phyloP scores from a whole-genome alignment of 345 rosid species.

The Pugionium cornutum region DNA sequence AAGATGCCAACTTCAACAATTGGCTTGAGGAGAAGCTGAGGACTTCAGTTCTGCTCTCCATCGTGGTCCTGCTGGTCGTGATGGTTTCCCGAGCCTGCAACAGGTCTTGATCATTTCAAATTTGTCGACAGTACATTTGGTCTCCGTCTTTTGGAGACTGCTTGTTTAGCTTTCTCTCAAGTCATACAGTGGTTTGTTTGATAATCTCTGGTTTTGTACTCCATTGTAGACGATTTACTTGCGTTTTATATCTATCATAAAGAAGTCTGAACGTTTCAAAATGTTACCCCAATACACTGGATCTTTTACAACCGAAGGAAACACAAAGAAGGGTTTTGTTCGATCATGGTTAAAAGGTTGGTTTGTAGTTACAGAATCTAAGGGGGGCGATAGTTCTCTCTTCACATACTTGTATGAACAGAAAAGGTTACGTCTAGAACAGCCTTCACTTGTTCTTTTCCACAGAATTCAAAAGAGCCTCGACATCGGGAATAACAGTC shows the following conservation, averaged over 20 bases:
- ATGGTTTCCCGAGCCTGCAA: constrained; percentile 62
- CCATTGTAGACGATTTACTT: constrained; percentile 18
- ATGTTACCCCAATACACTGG: neutral
- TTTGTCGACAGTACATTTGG: constrained; percentile 53
- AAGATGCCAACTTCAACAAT: constrained; percentile 40
- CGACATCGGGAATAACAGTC: constrained; percentile 55
- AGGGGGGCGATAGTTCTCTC: constrained; percentile 21
- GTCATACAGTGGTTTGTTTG: constrained; percentile 28
- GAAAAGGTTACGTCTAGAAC: constrained; percentile 13
- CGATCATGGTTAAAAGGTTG: constrained; percentile 20
- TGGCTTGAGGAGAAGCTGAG: constrained; percentile 66
- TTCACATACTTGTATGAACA: constrained; percentile 32
- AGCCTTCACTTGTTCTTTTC: constrained; percentile 15
- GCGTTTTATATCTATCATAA: constrained; percentile 7
- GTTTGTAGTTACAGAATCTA: constrained; percentile 29
- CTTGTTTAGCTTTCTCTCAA: constrained; percentile 27
- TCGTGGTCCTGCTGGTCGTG: constrained; percentile 76
- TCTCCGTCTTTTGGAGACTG: constrained; percentile 14
- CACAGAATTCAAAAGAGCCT: constrained; percentile 29
- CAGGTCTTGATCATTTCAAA: constrained; percentile 54
- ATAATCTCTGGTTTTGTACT: constrained; percentile 21
- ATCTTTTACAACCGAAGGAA: neutral
- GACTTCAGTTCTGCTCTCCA: constrained; percentile 70
- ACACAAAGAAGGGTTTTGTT: constrained; percentile 4
- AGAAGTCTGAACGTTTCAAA: constrained; percentile 19